Base-by-base conservation (phyloP, 192 early-diverging fungal species). In the Linnemannia hyalina region DNA sequence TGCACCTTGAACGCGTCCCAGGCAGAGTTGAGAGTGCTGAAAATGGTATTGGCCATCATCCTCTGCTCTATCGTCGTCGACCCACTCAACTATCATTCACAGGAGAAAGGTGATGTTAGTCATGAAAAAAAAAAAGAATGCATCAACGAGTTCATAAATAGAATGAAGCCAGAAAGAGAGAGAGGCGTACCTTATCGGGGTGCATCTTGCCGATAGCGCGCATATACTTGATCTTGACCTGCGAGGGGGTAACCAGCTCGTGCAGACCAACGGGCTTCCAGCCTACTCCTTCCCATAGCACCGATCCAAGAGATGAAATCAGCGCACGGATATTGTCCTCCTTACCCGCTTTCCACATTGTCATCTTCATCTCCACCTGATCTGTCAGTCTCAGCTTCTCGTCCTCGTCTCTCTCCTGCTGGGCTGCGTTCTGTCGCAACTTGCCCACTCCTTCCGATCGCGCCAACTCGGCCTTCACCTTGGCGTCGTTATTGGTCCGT, bases 211-310 rank as follows among this genome's bases (percentile, higher is more conserved):
- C 92, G 78, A 99, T 97, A 35, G 97, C 97, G 70, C 94, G 93
- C 94, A 98, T 97, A 83, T 99, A 99, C 74, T 89, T 92, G 42
- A 97, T 90, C 91, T 99, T 99, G 70, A 97, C 97, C 85, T 97
- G 95, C 60, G 89, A 84, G 0, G 97, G 94, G 68, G 95, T 93
- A 26, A 99, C 92, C 74, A 99, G 90, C 80, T 98, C 96, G 71
- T 94, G 92, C 87, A 99, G 92, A 22, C 94, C 94, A 32, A 97
- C 93, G 2, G 91, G 87, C 75, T 93, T 93, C 93, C 96, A 97
- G 15, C 89, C 88, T 4, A 92, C 85, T n/a, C 94, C 95, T 7
- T 92, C 89, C 95, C 97, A 95, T 42, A 99, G 88, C 4, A 97
- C 91, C 11, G 89, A 90, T 74, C 96, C 94, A 38, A 99, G 88